Conservation (phyloP, 495 filamentous ascomycete species). For the Penicillium desertorum region DNA sequence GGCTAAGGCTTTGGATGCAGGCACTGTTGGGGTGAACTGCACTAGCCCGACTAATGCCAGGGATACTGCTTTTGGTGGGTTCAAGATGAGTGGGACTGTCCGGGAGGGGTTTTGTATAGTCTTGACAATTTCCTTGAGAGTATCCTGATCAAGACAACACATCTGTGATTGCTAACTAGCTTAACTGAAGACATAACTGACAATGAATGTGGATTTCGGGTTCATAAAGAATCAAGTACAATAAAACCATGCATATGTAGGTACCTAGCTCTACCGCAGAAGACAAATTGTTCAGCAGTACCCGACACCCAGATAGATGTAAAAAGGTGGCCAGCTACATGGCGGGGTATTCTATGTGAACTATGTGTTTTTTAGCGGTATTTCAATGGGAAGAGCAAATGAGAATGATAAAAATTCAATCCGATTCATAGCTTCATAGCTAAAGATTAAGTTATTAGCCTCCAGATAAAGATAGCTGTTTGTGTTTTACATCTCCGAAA, state of each 20-base stretch:
- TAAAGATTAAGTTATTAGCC: background rate
- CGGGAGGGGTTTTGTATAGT: conserved; percentile 54
- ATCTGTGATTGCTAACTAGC: background rate
- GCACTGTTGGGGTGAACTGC: conserved; percentile 87
- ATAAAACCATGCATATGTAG: background rate
- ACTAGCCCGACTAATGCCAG: conserved; percentile 58
- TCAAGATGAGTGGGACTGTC: conserved; percentile 90
- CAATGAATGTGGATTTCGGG: background rate
- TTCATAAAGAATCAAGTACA: background rate
- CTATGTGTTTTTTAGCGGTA: background rate
- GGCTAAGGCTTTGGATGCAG: conserved; percentile 36
- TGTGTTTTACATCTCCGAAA: background rate
- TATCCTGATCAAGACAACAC: conserved; percentile 31
- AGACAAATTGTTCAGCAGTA: background rate
- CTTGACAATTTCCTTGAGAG: conserved; percentile 52
- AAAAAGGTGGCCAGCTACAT: no score
- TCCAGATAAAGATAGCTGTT: background rate
- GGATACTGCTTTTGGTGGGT: conserved; percentile 79
- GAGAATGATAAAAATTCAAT: background rate
- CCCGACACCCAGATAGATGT: no score
- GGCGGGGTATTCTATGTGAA: no score
- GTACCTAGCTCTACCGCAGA: background rate
- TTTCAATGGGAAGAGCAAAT: background rate
- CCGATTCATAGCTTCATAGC: background rate
- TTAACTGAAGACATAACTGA: background rate